Evolutionary conservation across 305 asterid genomes (phyloP).

Genomic region (Striga hermonthica): DNA sequence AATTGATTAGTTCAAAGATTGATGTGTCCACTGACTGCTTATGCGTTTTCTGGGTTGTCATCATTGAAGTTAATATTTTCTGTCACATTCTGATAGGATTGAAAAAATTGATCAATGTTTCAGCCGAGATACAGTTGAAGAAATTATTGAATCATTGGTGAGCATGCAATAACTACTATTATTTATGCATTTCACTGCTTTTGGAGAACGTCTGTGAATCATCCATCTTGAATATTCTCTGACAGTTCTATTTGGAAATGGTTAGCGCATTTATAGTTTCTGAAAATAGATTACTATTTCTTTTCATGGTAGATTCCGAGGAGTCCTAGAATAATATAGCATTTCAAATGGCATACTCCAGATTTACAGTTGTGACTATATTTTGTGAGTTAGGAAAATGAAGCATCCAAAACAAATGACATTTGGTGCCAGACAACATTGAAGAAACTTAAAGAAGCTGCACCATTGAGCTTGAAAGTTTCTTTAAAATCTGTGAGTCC

Average conservation of each 20-base stretch:
- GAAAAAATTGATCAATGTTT: slow-evolving; percentile 73
- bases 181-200: neutral
- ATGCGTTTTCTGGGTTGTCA: slow-evolving; percentile 6
- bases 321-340: neutral
- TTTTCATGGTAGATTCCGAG: too few relatives aligned
- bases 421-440: slow-evolving; percentile 61
- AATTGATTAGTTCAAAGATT: slow-evolving; percentile 1
- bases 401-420: slow-evolving; percentile 68
- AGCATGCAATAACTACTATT: slow-evolving; percentile 30
- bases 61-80: slow-evolving; percentile 32
- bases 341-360: neutral
- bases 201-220: neutral
- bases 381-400: slow-evolving; percentile 50
- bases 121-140: slow-evolving; percentile 88
- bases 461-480: slow-evolving; percentile 93
- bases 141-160: slow-evolving; percentile 84
- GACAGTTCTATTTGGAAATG: neutral
- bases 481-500: slow-evolving; percentile 83
- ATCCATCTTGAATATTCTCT: slow-evolving; percentile 9
- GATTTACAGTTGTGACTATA: slow-evolving; percentile 13
- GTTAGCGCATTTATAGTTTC: too few relatives aligned
- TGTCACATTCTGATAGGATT: slow-evolving; percentile 49
- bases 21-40: slow-evolving; percentile 14
- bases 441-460: slow-evolving; percentile 64
- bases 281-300: too few relatives aligned